Conservation (phyloP, 371 early-diverging fungal species). For the Lichtheimia ramosa region DNA sequence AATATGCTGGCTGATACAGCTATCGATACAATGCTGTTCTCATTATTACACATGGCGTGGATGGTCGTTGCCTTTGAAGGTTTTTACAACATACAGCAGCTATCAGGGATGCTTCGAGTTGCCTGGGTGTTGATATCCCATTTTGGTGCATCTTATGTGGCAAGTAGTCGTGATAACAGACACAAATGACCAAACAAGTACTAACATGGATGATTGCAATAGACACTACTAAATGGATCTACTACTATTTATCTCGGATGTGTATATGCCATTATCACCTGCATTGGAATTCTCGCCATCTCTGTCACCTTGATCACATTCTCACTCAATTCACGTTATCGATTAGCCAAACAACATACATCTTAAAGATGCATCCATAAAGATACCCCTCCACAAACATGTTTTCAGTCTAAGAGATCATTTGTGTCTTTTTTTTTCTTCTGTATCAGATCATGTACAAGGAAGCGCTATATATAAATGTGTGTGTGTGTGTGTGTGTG, state of each 20-base stretch:
- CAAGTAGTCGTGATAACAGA: slow-evolving; percentile 15
- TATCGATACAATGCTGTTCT: slow-evolving; percentile 67
- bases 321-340: slow-evolving; percentile 31
- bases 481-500: not conserved
- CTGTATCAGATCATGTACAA: not conserved
- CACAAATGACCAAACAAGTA: not conserved
- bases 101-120: slow-evolving; percentile 27
- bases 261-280: slow-evolving; percentile 49
- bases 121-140: slow-evolving; percentile 56
- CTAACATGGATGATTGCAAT: not conserved
- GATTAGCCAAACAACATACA: slow-evolving; percentile 7
- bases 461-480: not conserved
- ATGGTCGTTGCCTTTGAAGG: slow-evolving; percentile 76
- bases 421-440: slow-evolving; percentile 1
- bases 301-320: slow-evolving; percentile 32
- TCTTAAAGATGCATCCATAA: not conserved
- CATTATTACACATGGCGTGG: slow-evolving; percentile 70
- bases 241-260: slow-evolving; percentile 45
- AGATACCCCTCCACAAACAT: not conserved
- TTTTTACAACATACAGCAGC: slow-evolving; percentile 32
- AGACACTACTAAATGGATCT: slow-evolving; percentile 54
- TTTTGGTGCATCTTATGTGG: slow-evolving; percentile 64
- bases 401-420: not conserved
- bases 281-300: slow-evolving; percentile 37
- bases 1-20: slow-evolving; percentile 31